These are phyloP conservation scores for Alternaria sp. DNA, from an alignment of 2,329 filamentous ascomycete species.

Conservation along the genomic window DNA sequence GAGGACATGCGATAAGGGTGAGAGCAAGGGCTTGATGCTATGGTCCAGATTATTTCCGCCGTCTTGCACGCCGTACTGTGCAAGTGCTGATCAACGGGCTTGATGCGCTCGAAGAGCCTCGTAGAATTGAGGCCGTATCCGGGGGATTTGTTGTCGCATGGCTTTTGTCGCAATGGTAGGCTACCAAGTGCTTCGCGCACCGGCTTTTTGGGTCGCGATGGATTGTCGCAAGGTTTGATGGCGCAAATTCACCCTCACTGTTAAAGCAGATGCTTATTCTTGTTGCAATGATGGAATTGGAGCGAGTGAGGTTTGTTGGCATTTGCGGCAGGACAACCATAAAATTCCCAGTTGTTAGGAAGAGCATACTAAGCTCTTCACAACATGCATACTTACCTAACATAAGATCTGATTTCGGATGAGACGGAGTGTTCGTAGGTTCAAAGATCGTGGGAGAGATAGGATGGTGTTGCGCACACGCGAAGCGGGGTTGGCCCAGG, in stretches of 20 bases:
- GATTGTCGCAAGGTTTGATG: slow-evolving; percentile 18
- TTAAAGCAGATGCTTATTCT: slow-evolving; percentile 10
- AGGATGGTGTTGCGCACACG: slow-evolving; percentile 24
- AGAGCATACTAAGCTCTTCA: slow-evolving; percentile 17
- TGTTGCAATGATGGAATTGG: slow-evolving; percentile 11
- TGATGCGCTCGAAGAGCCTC: slow-evolving; percentile 25
- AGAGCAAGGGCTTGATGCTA: background rate
- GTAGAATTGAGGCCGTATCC: slow-evolving; percentile 3
- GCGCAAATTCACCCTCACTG: slow-evolving; percentile 16
- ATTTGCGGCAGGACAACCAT: slow-evolving; percentile 11
- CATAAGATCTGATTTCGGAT: background rate
- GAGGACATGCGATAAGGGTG: slow-evolving; percentile 1
- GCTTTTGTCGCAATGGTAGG: slow-evolving; percentile 18
- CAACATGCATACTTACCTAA: slow-evolving; percentile 15
- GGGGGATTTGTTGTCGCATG: slow-evolving; percentile 18
- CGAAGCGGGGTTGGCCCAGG: slow-evolving; percentile 36
- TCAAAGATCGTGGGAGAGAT: slow-evolving; percentile 7
- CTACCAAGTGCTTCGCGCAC: slow-evolving; percentile 5
- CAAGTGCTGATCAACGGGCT: slow-evolving; percentile 4
- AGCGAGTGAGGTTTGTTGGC: slow-evolving; percentile 6
- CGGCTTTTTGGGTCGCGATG: slow-evolving; percentile 8
- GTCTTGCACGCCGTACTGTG: background rate
- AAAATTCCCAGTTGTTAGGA: slow-evolving; percentile 9
- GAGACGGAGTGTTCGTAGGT: background rate
- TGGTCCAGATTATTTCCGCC: background rate